Conservation (phyloP, 371 early-diverging fungal genomes). For the Enterocytospora artemiae region DNA sequence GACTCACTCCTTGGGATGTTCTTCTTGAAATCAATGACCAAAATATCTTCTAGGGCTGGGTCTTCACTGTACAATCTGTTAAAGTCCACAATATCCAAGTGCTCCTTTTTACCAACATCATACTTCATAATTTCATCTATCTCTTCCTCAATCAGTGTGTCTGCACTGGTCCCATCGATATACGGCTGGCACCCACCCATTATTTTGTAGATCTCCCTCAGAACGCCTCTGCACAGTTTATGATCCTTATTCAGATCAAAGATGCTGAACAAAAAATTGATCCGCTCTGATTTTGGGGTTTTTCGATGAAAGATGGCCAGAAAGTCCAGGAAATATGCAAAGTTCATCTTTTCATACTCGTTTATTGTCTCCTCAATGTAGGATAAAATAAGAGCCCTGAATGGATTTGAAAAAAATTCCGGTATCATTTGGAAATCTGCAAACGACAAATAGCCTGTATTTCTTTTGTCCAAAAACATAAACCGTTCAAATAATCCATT, state of each 20-base stretch:
- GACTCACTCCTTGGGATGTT: slow-evolving; percentile 15
- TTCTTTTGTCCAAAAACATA: slow-evolving; percentile 33
- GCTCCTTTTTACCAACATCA: slow-evolving; percentile 48
- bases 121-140: slow-evolving; percentile 37
- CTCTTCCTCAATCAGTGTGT: slow-evolving; percentile 1
- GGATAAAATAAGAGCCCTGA: slow-evolving; percentile 36
- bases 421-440: slow-evolving; percentile 49
- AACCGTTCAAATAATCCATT: slow-evolving; percentile 49
- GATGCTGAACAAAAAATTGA: slow-evolving; percentile 45
- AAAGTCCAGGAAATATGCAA: slow-evolving; percentile 48
- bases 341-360: slow-evolving; percentile 47
- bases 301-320: slow-evolving; percentile 37
- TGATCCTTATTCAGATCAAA: slow-evolving; percentile 49
- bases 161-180: too few relatives aligned
- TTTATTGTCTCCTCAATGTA: slow-evolving; percentile 33
- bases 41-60: slow-evolving; percentile 26
- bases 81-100: slow-evolving; percentile 44
- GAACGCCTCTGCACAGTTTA: slow-evolving; percentile 33
- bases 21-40: slow-evolving; percentile 46
- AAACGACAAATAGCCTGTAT: slow-evolving; percentile 41
- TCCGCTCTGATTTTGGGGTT: slow-evolving; percentile 26
- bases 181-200: too few relatives aligned
- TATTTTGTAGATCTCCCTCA: slow-evolving; percentile 27
- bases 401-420: slow-evolving; percentile 52
- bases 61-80: slow-evolving; percentile 37